phyloP scores from a whole-genome alignment of 75 land plant species.

The Chamaecyparis obtusa region DNA sequence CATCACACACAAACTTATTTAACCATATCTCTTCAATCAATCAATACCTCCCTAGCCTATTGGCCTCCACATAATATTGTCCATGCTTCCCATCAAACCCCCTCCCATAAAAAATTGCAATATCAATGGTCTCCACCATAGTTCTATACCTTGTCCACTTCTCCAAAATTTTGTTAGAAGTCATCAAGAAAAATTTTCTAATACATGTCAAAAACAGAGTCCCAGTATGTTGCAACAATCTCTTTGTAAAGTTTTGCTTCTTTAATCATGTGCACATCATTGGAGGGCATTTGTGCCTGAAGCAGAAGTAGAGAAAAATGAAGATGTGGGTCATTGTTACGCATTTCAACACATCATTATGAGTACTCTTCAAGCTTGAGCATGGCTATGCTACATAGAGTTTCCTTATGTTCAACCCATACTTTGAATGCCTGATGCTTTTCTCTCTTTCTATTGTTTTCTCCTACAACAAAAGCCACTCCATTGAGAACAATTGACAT shows the following conservation, averaged over 20 bases:
- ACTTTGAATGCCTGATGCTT: neutral
- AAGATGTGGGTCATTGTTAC: neutral
- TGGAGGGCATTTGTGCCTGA: conserved; percentile 1
- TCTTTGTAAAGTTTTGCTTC: neutral
- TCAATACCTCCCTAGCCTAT: neutral
- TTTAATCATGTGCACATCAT: neutral
- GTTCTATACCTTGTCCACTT: neutral
- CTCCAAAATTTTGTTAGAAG: neutral
- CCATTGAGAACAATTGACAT: neutral
- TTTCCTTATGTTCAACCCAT: neutral
- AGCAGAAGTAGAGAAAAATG: neutral
- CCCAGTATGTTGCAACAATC: conserved; percentile 7
- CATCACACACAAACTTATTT: neutral
- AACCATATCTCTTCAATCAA: neutral
- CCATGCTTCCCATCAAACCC: neutral
- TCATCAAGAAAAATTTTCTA: neutral
- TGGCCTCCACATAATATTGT: neutral
- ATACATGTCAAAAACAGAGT: neutral
- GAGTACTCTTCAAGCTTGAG: conserved; percentile 10
- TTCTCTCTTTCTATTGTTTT: neutral
- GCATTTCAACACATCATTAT: neutral
- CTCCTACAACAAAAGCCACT: neutral
- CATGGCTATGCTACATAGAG: neutral
- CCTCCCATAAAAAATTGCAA: neutral
- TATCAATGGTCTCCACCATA: conserved; percentile 1